Percentiles rank a stretch among this genome's conserved stretches.
Evolutionary conservation across 192 early-diverging fungal species (phyloP).

Genomic region (Entomortierella parvispora): DNA sequence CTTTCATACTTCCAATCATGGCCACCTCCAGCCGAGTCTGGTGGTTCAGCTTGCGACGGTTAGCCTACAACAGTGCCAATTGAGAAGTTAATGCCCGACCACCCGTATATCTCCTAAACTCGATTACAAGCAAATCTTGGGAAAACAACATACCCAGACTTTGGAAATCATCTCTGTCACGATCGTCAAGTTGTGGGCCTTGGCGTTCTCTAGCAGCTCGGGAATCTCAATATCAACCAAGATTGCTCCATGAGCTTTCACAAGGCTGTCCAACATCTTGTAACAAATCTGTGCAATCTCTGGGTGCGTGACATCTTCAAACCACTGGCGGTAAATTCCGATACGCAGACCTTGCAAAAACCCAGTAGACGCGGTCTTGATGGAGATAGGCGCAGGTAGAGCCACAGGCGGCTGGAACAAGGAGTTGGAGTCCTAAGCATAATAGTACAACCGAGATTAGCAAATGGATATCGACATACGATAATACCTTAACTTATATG

Average conservation of each 20-base stretch:
- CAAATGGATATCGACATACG: background rate
- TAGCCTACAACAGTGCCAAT: too few species aligned
- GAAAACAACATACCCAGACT: constrained; percentile 10
- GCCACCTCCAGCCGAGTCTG: constrained; percentile 55
- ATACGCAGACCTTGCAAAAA: constrained; percentile 64
- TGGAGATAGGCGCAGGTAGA: constrained; percentile 20
- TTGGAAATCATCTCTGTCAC: constrained; percentile 64
- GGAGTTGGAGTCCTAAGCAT: constrained; percentile 57
- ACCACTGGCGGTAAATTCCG: constrained; percentile 65
- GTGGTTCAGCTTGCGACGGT: constrained; percentile 51
- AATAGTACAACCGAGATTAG: background rate
- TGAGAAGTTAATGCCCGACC: too few species aligned
- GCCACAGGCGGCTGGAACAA: constrained; percentile 62
- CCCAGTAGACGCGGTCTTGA: constrained; percentile 9
- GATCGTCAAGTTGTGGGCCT: constrained; percentile 75
- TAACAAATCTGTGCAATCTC: constrained; percentile 39
- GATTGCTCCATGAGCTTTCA: constrained; percentile 62
- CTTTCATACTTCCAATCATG: constrained; percentile 43
- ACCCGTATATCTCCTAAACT: too few species aligned
- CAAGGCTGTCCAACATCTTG: constrained; percentile 44
- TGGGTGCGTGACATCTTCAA: constrained; percentile 51
- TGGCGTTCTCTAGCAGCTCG: constrained; percentile 62
- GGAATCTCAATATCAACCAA: constrained; percentile 71
- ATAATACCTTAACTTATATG: background rate
- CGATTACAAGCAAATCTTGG: too few species aligned